Evolutionary conservation across 179 eudicot species (phyloP).

Genomic region (Pouteria campechiana): DNA sequence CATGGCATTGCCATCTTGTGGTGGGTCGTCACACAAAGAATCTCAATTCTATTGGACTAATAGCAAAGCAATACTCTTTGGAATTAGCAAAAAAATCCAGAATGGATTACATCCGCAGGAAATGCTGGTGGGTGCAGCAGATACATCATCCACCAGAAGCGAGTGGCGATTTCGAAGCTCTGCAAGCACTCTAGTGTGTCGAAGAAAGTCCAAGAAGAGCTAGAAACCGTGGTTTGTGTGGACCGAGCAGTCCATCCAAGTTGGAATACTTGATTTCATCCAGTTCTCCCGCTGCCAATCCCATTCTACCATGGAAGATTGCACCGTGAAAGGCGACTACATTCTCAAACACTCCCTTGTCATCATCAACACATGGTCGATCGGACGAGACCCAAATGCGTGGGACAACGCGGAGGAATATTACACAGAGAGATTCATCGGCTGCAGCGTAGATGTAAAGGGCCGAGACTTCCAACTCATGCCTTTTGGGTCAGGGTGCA

Average conservation of each 20-base stretch:
- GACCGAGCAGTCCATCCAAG: conserved; percentile 10
- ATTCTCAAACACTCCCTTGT: conserved; percentile 14
- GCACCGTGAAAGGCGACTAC: conserved; percentile 9
- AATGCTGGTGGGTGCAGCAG: no score
- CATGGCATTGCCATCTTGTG: no score
- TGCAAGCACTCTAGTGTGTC: conserved; percentile 7
- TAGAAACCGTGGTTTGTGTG: conserved; percentile 7
- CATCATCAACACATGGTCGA: conserved; percentile 14
- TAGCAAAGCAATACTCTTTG: no score
- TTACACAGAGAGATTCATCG: conserved; percentile 18
- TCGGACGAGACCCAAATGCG: conserved; percentile 12
- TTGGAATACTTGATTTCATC: conserved; percentile 16
- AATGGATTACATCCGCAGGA: no score
- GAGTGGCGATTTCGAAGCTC: conserved; percentile 21
- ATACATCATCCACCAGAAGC: conserved; percentile 13
- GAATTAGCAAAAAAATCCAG: no score
- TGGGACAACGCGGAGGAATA: no score
- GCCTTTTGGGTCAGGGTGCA: conserved; percentile 28
- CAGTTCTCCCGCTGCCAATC: conserved; percentile 12
- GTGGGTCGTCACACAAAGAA: no score
- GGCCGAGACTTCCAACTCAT: conserved; percentile 18
- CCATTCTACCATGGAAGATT: conserved; percentile 9
- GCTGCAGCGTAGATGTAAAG: conserved; percentile 7
- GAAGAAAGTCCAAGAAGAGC: conserved; percentile 10
- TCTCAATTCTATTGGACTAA: no score